Evolutionary conservation across 768 basidiomycete species (phyloP).

Genomic region (Favolaschia claudopus): DNA sequence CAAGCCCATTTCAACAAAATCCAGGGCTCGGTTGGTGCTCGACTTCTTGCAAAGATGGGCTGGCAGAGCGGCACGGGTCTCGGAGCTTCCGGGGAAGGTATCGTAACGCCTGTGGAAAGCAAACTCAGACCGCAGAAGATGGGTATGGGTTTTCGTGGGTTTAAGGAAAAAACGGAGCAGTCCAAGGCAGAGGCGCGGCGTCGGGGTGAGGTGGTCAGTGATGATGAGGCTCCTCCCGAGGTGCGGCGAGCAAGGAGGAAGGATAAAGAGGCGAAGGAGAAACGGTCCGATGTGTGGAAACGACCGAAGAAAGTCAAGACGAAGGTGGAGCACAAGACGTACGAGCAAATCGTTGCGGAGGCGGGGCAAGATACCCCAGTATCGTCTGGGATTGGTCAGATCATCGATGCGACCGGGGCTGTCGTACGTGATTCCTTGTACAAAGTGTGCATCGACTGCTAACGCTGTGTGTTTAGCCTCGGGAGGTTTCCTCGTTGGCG

Average conservation of each 20-base stretch:
- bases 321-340: constrained; percentile 93
- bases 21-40: constrained; percentile 80
- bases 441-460: no score
- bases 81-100: constrained; percentile 78
- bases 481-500: constrained; percentile 86
- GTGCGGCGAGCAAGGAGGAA: constrained; percentile 61
- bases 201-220: constrained; percentile 76
- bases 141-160: constrained; percentile 89
- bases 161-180: constrained; percentile 88
- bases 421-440: constrained; percentile 66
- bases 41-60: constrained; percentile 94
- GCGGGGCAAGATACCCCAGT: constrained; percentile 66
- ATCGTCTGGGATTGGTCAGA: constrained; percentile 74
- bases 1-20: constrained; percentile 85
- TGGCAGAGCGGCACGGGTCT: constrained; percentile 88
- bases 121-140: constrained; percentile 85
- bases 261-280: constrained; percentile 60
- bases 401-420: constrained; percentile 96
- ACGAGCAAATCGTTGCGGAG: constrained; percentile 94
- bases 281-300: constrained; percentile 85
- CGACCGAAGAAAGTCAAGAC: constrained; percentile 84
- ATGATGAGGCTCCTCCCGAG: constrained; percentile 66
- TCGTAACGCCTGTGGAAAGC: constrained; percentile 86
- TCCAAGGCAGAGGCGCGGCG: constrained; percentile 83
- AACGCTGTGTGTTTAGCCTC: no score